Percentiles rank a stretch among this genome's conserved stretches.
These are phyloP conservation scores for Russula emetica DNA, from an alignment of 768 basidiomycete species.

Conservation along the genomic window DNA sequence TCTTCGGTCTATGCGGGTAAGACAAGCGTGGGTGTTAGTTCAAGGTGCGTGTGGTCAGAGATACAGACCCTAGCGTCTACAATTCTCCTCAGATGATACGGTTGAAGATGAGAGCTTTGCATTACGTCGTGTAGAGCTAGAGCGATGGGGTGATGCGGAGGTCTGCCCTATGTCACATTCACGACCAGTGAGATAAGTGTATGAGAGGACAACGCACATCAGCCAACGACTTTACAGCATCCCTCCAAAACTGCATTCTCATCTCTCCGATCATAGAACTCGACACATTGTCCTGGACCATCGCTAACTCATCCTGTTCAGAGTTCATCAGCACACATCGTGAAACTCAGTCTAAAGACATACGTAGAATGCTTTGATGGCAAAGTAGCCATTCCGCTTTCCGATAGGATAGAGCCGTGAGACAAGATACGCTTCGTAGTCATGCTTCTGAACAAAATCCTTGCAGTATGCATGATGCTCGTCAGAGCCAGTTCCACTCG, in stretches of 20 bases:
- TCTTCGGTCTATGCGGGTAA: conserved; percentile 52
- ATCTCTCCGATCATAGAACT: conserved; percentile 73
- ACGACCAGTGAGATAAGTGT: conserved; percentile 19
- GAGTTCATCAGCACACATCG: neutral
- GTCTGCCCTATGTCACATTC: conserved; percentile 51
- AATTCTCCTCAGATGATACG: conserved; percentile 78
- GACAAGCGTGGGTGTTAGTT: conserved; percentile 1
- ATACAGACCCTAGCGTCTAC: conserved; percentile 74
- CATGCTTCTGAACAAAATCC: conserved; percentile 67
- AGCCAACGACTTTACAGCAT: conserved; percentile 63
- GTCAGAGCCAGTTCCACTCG: conserved; percentile 29
- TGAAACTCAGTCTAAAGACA: conserved; percentile 34
- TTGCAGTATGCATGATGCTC: conserved; percentile 62
- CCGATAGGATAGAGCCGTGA: conserved; percentile 68
- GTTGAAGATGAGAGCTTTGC: conserved; percentile 47
- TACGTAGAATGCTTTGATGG: conserved; percentile 80
- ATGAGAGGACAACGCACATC: conserved; percentile 45
- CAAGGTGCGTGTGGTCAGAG: neutral
- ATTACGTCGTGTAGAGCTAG: conserved; percentile 62
- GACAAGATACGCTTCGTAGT: conserved; percentile 74
- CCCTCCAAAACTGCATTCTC: conserved; percentile 85
- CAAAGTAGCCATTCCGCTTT: conserved; percentile 65
- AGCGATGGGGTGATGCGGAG: conserved; percentile 77
- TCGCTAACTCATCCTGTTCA: conserved; percentile 68
- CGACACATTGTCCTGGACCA: conserved; percentile 70